Conservation (phyloP, 768 basidiomycete genomes). For the Thelephora aurantiotincta region DNA sequence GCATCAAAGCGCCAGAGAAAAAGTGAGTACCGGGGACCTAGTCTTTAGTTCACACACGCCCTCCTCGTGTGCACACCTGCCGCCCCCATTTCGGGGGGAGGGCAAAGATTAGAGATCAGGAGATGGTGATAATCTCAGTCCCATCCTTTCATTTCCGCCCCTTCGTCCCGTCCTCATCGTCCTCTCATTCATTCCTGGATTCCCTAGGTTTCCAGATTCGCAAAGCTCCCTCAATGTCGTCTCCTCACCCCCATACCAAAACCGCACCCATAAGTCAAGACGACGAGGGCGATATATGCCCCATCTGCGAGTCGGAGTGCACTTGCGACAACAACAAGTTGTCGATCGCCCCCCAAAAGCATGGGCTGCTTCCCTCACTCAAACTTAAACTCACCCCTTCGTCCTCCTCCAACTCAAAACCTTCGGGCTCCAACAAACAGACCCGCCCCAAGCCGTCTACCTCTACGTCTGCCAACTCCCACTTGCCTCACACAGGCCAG, state of each 20-base stretch:
- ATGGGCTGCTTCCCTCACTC: conserved; percentile 26
- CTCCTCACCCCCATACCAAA: conserved; percentile 57
- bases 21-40: too few relatives aligned
- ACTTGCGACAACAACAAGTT: conserved; percentile 46
- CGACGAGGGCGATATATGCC: conserved; percentile 80
- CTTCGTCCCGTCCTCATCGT: conserved; percentile 1
- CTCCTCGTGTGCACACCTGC: conserved; percentile 5
- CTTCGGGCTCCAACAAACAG: neutral
- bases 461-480: conserved; percentile 9
- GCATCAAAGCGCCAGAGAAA: too few relatives aligned
- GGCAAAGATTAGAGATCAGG: conserved; percentile 4
- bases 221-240: conserved; percentile 49
- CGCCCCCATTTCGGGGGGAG: conserved; percentile 4
- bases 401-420: conserved; percentile 6
- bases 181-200: conserved; percentile 3
- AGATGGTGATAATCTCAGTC: conserved; percentile 1
- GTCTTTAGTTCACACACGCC: too few relatives aligned
- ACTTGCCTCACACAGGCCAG: conserved; percentile 1
- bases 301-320: conserved; percentile 84
- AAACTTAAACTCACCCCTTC: conserved; percentile 40
- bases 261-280: conserved; percentile 29
- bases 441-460: neutral
- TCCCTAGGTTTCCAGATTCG: conserved; percentile 28
- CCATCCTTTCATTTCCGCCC: conserved; percentile 6
- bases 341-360: conserved; percentile 18